These are phyloP conservation scores for Bipolaris oryzae DNA, from an alignment of 2,329 filamentous ascomycete species.

Conservation along the genomic window DNA sequence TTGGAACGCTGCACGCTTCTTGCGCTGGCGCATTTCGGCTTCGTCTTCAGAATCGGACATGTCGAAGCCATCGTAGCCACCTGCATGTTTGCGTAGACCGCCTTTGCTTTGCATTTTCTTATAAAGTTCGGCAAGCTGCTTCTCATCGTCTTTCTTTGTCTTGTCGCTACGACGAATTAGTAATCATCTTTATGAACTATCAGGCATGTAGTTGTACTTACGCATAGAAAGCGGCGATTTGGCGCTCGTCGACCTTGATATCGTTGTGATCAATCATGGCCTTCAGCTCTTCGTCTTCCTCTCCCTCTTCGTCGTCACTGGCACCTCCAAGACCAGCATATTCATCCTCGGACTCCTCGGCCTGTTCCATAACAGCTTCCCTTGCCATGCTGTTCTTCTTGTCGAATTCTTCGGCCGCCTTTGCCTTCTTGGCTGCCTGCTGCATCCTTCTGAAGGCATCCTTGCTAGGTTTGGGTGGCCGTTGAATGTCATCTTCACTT, in stretches of 20 bases:
- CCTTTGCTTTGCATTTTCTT: constrained; percentile 77
- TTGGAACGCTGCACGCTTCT: constrained; percentile 86
- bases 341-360: constrained; percentile 97
- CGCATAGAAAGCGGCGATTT: constrained; percentile 87
- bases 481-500: constrained; percentile 38
- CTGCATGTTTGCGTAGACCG: constrained; percentile 79
- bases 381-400: constrained; percentile 87
- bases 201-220: constrained; percentile 59
- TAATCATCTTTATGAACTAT: constrained; percentile 21
- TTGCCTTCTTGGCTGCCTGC: constrained; percentile 65
- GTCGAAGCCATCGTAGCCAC: constrained; percentile 65
- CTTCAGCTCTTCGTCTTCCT: constrained; percentile 75
- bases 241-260: constrained; percentile 77
- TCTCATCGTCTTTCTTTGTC: constrained; percentile 80
- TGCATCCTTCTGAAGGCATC: constrained; percentile 74
- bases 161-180: constrained; percentile 66
- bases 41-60: constrained; percentile 92
- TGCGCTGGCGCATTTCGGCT: constrained; percentile 74
- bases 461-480: constrained; percentile 45
- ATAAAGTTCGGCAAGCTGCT: constrained; percentile 44
- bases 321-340: constrained; percentile 91
- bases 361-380: constrained; percentile 85
- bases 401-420: constrained; percentile 64
- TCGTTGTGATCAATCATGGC: constrained; percentile 88
- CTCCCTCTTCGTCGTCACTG: constrained; percentile 82